Base-by-base conservation (phyloP, 441 rosid species). In the Viola pubescens region DNA sequence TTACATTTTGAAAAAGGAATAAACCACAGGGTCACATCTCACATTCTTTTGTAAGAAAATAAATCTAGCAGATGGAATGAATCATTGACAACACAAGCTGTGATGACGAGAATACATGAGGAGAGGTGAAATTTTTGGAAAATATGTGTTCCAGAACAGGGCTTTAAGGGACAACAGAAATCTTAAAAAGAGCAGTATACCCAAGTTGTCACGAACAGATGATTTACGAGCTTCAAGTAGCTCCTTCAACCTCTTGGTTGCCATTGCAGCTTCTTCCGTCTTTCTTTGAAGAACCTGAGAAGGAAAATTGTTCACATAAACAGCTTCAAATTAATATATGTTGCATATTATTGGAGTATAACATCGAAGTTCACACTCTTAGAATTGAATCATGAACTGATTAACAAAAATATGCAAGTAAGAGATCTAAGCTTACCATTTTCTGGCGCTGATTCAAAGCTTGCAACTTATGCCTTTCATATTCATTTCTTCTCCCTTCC, bases 201-300 rank as follows among this genome's bases (percentile, higher is more conserved):
- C 91, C 55, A 83, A 68, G 62, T 72, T 76, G 52, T 94, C 97
- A 51, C 97, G 95, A 46, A 77, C 61, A 72, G 95, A 79, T 62
- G 85, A 81, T 77, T 94, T 94, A 9, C 95, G 91, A 71, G 91
- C 89, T 91, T 94, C 97, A 47, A 94, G 82, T 81, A 94, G 69
- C 79, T 91, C 99, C 73, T 94, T 94, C 61, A 94, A 77, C 77
- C 99, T 84, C 73, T 87, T 94, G 72, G 97, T 94, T 47, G 97
- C 97, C 90, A 88, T 79, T 66, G 99, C 92, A 69, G 99, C 97
- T 79, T 94, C 99, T 75, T 90, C 99, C 48, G 99, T 94, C 81
- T 94, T 94, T 75, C 99, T 85, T 54, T 94, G 99, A 63, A 94
- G 97, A 81, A 94, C 97, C 99, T 94, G 79, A 61, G 68, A 12